phyloP scores from a whole-genome alignment of 1,284 basidiomycete genomes.

The Apiotrichum porosum region DNA sequence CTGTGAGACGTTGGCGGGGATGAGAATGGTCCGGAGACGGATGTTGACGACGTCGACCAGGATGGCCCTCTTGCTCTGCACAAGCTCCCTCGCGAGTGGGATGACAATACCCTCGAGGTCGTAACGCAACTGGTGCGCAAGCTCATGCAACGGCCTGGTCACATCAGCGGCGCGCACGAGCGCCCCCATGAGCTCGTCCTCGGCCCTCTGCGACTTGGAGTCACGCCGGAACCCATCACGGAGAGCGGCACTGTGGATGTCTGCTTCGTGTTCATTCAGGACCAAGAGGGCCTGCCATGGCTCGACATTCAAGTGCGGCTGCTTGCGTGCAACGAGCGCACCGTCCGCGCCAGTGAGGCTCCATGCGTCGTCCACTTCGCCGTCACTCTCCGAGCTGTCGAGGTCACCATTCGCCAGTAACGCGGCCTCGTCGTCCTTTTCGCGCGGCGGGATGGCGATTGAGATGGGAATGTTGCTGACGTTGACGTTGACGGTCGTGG shows the following conservation, averaged over 20 bases:
- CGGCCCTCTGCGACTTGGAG: slow-evolving; percentile 28
- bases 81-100: slow-evolving; percentile 81
- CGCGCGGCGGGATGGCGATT: slow-evolving; percentile 70
- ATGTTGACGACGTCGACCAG: slow-evolving; percentile 78
- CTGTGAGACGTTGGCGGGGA: slow-evolving; percentile 63
- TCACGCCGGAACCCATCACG: background rate
- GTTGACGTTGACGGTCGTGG: slow-evolving; percentile 64
- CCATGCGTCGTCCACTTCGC: slow-evolving; percentile 36
- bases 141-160: slow-evolving; percentile 63
- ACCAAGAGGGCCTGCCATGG: slow-evolving; percentile 90
- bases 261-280: slow-evolving; percentile 46
- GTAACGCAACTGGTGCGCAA: slow-evolving; percentile 78
- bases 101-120: slow-evolving; percentile 80
- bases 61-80: slow-evolving; percentile 82
- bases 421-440: slow-evolving; percentile 51
- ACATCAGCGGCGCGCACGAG: slow-evolving; percentile 60
- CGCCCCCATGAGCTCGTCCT: slow-evolving; percentile 59
- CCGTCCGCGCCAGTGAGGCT: slow-evolving; percentile 9
- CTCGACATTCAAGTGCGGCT: slow-evolving; percentile 51
- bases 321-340: slow-evolving; percentile 8
- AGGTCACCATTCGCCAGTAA: slow-evolving; percentile 46
- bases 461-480: slow-evolving; percentile 71
- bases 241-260: background rate
- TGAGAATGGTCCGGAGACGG: slow-evolving; percentile 79
- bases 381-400: slow-evolving; percentile 55